Base-by-base conservation (phyloP, 495 filamentous ascomycete species). In the Thozetella sp. region DNA sequence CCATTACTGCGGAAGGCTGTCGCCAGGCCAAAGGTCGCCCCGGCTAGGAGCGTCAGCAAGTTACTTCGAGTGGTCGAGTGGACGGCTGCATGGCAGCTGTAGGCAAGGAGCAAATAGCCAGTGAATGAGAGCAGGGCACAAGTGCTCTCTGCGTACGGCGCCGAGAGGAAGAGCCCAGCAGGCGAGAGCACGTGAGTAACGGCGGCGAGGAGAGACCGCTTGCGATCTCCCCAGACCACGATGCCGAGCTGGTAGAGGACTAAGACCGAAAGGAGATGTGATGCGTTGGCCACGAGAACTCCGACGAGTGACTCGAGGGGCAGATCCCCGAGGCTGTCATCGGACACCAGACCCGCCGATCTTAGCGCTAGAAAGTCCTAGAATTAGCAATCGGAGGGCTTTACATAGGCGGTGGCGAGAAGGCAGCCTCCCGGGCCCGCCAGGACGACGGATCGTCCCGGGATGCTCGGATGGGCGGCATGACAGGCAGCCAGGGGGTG, bases 151-250 rank as follows among this genome's bases (percentile, higher is more conserved):
- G 85, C 82, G 65, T 93, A 95, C 0, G 96, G 95, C 1, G 93
- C 91, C 0, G 90, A 93, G 25, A 99, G 85, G 67, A 98, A 97
- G 1, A 97, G 73, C 11, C 93, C 94, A 9, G 91, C 95, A 0
- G 96, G 95, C 2, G 87, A 91, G 22, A 98, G 65, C 45, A 97
- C 85, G 69, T 97, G 91, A 30, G 98, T 76, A 12, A 83, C 68
- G 4, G 91, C 87, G 25, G 90, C 78, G 17, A 89, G 70, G 54
- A 93, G 85, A 23, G 90, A 83, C 23, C 92, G 74, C 71, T 55
- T 67, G 55, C 75, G 67, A 64, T 69, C 37, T 66, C 78, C 64
- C 79, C 73, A 78, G 37, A 84, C 56, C 2, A 74, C 60, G 11
- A 70, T 59, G 20, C 76, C 73, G n/a, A 90, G 84, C 53, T 80